Evolutionary conservation across 1,284 basidiomycete species (phyloP), one percentile per base, ranked within the genome.

Genomic region (Microbotryum silenes-acaulis): DNA sequence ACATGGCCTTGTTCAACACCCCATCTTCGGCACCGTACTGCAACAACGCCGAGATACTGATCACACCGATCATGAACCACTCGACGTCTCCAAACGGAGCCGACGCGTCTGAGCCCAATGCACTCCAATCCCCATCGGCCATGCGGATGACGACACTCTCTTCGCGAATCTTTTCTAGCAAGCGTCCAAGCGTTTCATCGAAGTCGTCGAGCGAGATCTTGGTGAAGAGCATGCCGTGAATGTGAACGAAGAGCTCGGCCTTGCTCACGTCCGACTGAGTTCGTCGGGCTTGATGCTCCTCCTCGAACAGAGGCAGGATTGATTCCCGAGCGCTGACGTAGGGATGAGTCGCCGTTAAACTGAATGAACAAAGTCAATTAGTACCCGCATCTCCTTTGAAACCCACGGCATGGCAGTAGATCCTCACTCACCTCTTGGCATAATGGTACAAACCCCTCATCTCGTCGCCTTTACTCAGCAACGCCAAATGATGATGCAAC

Each of bases 201-300:
- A 97, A 97, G 74, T 91, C 87, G 75, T 98, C 93, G 23, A 97
- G 83, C 70, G 94, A 84, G 66, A 96, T 89, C 66, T 88, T 87
- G 12, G 93, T 97, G 77, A 97, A 94, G 2, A 98, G 81, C 87
- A 96, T 90, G 29, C 93, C 93, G 67, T 97, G 94, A 2, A 97
- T 78, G 45, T 91, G 83, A 14, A 97, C 83, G 67, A 97, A 97
- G 2, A 96, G 81, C 51, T 94, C 91, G 4, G 86, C 78, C 0
- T 84, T 83, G 0, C 80, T 80, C 4, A 90, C 86, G 68, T 94
- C 91, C 1, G 91, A 67, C n/a, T 68, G 69, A 20, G 71, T 57
- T 12, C 76, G 72, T 12, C 68, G 85, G 12, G 82, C 79, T 54
- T 85, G 79, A 49, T 85, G 20, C 84, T 83, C 50, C 83, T 80